Percentiles rank a stretch among this genome's conserved stretches.
phyloP scores from a whole-genome alignment of 176 grass and related monocot genomes.

The Dendrocalamus sinicus region DNA sequence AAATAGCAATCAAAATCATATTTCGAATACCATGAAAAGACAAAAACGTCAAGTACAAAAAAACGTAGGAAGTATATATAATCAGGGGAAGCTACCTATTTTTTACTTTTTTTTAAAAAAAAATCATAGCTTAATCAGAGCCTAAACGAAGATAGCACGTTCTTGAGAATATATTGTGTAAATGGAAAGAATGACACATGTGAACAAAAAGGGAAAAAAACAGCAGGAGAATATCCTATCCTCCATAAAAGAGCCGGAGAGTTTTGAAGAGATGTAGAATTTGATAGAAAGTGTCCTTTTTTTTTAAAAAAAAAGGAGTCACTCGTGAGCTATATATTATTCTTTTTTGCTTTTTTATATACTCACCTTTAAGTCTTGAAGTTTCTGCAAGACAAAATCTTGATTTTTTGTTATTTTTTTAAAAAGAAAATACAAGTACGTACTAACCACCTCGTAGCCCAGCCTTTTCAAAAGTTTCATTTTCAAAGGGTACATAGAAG shows the following conservation, averaged over 20 bases:
- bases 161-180: background rate
- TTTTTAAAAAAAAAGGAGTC: background rate
- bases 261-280: background rate
- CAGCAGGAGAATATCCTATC: slow-evolving; percentile 15
- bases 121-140: background rate
- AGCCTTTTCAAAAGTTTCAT: background rate
- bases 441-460: too few species aligned
- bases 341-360: background rate
- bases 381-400: background rate
- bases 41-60: too few species aligned
- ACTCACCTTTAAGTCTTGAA: background rate
- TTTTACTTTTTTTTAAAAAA: background rate
- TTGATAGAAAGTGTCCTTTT: background rate
- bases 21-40: too few species aligned
- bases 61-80: background rate
- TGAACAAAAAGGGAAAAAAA: slow-evolving; percentile 18
- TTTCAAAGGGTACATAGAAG: background rate
- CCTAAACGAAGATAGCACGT: slow-evolving; percentile 11
- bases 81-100: slow-evolving; percentile 10
- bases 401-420: background rate
- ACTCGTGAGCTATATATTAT: background rate
- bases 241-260: background rate
- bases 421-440: background rate
- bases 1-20: too few species aligned
- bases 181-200: slow-evolving; percentile 1